Evolutionary conservation across 2,329 filamentous ascomycete species (phyloP).

Genomic region (Calonectria pseudoreteaudii): DNA sequence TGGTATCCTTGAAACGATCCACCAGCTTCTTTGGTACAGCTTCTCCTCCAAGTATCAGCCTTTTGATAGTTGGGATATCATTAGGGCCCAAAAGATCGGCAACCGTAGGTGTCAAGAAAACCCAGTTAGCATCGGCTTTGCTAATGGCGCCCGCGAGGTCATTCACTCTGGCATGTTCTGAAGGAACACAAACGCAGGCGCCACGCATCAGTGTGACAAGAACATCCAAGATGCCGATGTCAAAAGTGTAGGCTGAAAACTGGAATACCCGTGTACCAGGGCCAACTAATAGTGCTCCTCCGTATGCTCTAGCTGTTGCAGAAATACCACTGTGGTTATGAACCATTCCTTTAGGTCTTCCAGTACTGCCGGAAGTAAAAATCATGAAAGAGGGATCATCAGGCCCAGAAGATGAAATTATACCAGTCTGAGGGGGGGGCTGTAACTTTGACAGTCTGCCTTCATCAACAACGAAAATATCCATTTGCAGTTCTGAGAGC

Average conservation of each 20-base stretch:
- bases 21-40: constrained; percentile 20
- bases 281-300: not conserved
- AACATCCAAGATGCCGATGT: constrained; percentile 52
- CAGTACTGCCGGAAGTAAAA: constrained; percentile 29
- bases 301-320: constrained; percentile 12
- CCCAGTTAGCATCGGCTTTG: constrained; percentile 4
- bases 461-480: not conserved
- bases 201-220: constrained; percentile 52
- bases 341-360: constrained; percentile 54
- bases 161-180: constrained; percentile 37
- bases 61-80: not conserved
- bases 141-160: constrained; percentile 5
- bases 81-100: not conserved
- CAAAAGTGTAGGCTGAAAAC: constrained; percentile 51
- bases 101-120: constrained; percentile 15
- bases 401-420: not conserved
- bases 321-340: constrained; percentile 17
- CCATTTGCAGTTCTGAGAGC: not conserved
- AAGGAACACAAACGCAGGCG: constrained; percentile 53
- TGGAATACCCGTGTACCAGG: constrained; percentile 29
- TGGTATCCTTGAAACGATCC: constrained; percentile 26
- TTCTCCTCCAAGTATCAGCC: constrained; percentile 30
- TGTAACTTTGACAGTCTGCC: not conserved
- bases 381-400: not conserved
- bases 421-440: not conserved